These are phyloP conservation scores for Polychytrium aggregatum DNA, from an alignment of 192 early-diverging fungal species.

Conservation along the genomic window DNA sequence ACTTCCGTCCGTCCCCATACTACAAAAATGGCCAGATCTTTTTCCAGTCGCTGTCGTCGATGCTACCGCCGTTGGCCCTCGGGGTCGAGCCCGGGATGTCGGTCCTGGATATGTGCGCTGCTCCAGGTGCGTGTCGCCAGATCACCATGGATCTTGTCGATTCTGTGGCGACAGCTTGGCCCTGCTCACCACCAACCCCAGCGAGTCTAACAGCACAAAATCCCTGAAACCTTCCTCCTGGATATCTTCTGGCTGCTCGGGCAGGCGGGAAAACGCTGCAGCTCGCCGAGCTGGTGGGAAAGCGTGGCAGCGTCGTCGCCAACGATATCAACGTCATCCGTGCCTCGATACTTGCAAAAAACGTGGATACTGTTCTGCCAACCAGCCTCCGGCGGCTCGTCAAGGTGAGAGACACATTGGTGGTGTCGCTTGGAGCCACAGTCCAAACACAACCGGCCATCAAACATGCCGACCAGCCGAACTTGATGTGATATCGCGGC, in stretches of 20 bases:
- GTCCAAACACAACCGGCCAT: too few relatives aligned
- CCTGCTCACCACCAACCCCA: too few relatives aligned
- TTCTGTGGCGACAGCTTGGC: too few relatives aligned
- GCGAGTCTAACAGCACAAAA: too few relatives aligned
- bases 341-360: neutral
- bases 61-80: slow-evolving; percentile 6
- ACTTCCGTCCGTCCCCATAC: neutral
- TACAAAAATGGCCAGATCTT: slow-evolving; percentile 5
- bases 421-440: too few relatives aligned
- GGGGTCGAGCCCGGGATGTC: slow-evolving; percentile 27
- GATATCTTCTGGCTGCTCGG: too few relatives aligned
- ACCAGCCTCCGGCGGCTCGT: neutral
- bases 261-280: slow-evolving; percentile 86
- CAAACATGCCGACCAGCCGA: too few relatives aligned
- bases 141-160: too few relatives aligned
- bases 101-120: slow-evolving; percentile 85
- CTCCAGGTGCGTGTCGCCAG: too few relatives aligned
- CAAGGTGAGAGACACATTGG: too few relatives aligned
- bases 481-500: too few relatives aligned
- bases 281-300: slow-evolving; percentile 1
- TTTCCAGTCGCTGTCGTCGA: slow-evolving; percentile 8
- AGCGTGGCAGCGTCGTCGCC: neutral
- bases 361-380: slow-evolving; percentile 1
- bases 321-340: slow-evolving; percentile 9
- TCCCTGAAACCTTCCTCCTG: too few relatives aligned